These are phyloP conservation scores for Xylariaceae sp. DNA, from an alignment of 2,329 filamentous ascomycete species.

Conservation along the genomic window DNA sequence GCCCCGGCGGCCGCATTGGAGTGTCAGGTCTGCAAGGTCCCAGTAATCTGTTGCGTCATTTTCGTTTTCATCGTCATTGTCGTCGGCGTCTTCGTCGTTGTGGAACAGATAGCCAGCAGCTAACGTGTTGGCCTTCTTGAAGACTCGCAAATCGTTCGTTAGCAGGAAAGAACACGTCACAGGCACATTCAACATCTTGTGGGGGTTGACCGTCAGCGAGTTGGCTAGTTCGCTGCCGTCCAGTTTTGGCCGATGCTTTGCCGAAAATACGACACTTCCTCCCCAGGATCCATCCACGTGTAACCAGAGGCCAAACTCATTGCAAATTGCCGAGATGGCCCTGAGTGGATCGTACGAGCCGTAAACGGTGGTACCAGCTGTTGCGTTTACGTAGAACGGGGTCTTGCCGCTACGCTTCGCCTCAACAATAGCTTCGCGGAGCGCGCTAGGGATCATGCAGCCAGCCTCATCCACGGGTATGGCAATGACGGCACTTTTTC, in stretches of 20 bases:
- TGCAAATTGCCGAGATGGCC: conserved; percentile 66
- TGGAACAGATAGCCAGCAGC: conserved; percentile 86
- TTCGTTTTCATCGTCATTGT: conserved; percentile 21
- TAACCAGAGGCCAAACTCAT: conserved; percentile 74
- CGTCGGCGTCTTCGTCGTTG: conserved; percentile 41
- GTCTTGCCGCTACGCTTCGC: conserved; percentile 67
- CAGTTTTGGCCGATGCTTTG: conserved; percentile 59
- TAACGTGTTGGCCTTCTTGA: conserved; percentile 81
- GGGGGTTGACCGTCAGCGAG: conserved; percentile 83
- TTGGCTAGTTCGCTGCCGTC: conserved; percentile 70
- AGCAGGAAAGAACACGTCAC: conserved; percentile 89
- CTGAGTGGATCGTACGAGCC: conserved; percentile 82
- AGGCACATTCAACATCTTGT: conserved; percentile 95
- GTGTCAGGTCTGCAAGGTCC: conserved; percentile 87
- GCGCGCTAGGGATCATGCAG: conserved; percentile 62
- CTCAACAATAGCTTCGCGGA: conserved; percentile 59
- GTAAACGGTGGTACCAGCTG: conserved; percentile 88
- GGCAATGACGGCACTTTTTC: conserved; percentile 65
- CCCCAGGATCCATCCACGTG: conserved; percentile 94
- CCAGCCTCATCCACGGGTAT: conserved; percentile 72
- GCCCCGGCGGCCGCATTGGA: conserved; percentile 85
- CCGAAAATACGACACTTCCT: conserved; percentile 73
- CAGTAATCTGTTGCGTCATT: conserved; percentile 54
- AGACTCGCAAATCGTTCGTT: conserved; percentile 67
- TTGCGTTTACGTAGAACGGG: conserved; percentile 93